A percentile compares a stretch with the other conserved stretches of the same genome.
Evolutionary conservation across 768 basidiomycete genomes (phyloP).

Genomic region (Crepidotus variabilis): DNA sequence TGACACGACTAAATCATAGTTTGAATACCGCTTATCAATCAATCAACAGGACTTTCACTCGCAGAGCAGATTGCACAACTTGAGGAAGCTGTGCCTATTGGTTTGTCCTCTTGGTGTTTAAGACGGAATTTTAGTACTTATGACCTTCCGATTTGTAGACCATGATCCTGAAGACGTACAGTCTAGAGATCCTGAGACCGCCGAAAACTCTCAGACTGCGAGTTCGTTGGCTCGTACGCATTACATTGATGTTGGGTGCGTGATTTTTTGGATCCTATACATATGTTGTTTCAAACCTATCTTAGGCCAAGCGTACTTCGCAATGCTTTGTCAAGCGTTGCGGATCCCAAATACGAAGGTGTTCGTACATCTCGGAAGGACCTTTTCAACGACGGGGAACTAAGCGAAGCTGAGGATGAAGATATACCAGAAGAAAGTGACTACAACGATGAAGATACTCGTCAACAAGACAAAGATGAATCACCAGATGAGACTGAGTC

Average conservation of each 20-base stretch:
- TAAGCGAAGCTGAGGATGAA: constrained; percentile 17
- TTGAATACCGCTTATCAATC: neutral
- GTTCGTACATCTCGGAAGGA: constrained; percentile 1
- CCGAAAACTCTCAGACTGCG: constrained; percentile 31
- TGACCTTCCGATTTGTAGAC: constrained; percentile 37
- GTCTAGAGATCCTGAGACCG: constrained; percentile 43
- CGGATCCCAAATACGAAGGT: constrained; percentile 23
- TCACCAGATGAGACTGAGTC: too few species aligned
- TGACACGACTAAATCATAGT: neutral
- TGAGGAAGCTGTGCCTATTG: constrained; percentile 63
- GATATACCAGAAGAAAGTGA: too few species aligned
- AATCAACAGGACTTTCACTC: constrained; percentile 45
- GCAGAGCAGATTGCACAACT: constrained; percentile 83
- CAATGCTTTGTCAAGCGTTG: constrained; percentile 57
- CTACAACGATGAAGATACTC: too few species aligned
- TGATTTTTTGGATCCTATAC: constrained; percentile 7
- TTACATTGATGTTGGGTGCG: constrained; percentile 83
- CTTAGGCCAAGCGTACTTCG: constrained; percentile 72
- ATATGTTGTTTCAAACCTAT: constrained; percentile 2
- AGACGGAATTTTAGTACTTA: constrained; percentile 15
- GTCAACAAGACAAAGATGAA: too few species aligned
- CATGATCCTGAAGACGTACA: constrained; percentile 74
- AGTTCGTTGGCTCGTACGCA: constrained; percentile 59
- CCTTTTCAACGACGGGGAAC: constrained; percentile 10
- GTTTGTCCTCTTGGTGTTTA: too few species aligned